phyloP scores from a whole-genome alignment of 2,329 filamentous ascomycete species.

The Neoarthrinium moseri region DNA sequence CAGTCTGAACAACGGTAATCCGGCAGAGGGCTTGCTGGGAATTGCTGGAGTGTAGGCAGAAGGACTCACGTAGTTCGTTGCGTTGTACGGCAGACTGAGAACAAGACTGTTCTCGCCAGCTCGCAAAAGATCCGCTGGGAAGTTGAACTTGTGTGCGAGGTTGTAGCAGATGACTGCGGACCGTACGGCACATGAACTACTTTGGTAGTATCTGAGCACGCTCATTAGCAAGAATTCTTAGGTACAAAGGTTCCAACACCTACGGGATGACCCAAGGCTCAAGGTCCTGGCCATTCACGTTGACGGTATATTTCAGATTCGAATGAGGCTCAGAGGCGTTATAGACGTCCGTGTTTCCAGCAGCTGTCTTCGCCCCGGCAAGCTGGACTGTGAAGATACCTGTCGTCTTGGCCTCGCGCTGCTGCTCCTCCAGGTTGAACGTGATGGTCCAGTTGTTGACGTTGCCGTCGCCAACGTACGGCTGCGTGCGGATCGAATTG shows the following conservation, averaged over 20 bases:
- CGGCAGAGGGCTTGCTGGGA: too few species aligned
- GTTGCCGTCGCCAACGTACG: conserved; percentile 37
- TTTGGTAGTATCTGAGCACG: conserved; percentile 40
- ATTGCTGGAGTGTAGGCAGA: not conserved
- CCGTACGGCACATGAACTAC: conserved; percentile 59
- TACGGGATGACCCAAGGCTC: conserved; percentile 56
- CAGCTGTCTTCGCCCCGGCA: conserved; percentile 60
- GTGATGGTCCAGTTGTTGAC: conserved; percentile 61
- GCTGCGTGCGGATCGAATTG: conserved; percentile 42
- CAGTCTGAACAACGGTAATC: not conserved
- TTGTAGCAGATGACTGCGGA: conserved; percentile 63
- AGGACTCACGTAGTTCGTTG: conserved; percentile 43
- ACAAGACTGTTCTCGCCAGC: conserved; percentile 54
- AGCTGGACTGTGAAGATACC: conserved; percentile 64
- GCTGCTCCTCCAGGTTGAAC: conserved; percentile 43
- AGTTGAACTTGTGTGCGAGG: conserved; percentile 57
- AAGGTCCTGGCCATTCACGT: conserved; percentile 38
- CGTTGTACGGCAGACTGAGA: conserved; percentile 58
- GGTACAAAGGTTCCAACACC: not conserved
- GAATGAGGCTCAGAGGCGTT: conserved; percentile 51
- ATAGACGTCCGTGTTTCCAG: conserved; percentile 60
- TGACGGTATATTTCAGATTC: conserved; percentile 49
- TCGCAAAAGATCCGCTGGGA: conserved; percentile 47
- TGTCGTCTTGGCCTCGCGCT: conserved; percentile 38
- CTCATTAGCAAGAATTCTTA: not conserved